phyloP scores from a whole-genome alignment of 768 basidiomycete genomes.

The Xerocomus spinulosus region DNA sequence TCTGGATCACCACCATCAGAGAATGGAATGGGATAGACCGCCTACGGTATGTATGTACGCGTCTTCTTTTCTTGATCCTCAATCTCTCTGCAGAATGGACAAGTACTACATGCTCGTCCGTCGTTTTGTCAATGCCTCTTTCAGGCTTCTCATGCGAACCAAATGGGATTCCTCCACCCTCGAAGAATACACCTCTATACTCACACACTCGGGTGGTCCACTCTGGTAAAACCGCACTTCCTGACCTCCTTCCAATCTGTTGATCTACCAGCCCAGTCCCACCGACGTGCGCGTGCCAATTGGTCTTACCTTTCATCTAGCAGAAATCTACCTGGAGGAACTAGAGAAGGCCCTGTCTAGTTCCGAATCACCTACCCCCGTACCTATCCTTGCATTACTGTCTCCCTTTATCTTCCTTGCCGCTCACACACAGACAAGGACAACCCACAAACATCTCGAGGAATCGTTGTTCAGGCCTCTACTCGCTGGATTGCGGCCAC shows the following conservation, averaged over 20 bases:
- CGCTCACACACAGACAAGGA: slow-evolving; percentile 57
- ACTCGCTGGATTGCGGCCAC: slow-evolving; percentile 45
- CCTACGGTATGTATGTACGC: slow-evolving; percentile 55
- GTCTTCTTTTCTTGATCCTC: background rate
- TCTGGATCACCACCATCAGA: slow-evolving; percentile 85
- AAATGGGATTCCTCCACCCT: slow-evolving; percentile 61
- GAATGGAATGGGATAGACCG: slow-evolving; percentile 95
- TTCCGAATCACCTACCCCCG: slow-evolving; percentile 31
- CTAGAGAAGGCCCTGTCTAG: slow-evolving; percentile 60
- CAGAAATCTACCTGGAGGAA: slow-evolving; percentile 88
- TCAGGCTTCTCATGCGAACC: slow-evolving; percentile 67
- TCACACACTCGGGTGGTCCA: slow-evolving; percentile 68
- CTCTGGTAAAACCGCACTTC: slow-evolving; percentile 56
- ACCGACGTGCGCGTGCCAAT: slow-evolving; percentile 68
- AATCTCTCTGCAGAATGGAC: slow-evolving; percentile 63
- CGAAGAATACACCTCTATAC: slow-evolving; percentile 62
- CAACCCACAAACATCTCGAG: slow-evolving; percentile 72
- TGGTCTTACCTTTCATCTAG: slow-evolving; percentile 78
- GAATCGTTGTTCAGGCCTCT: slow-evolving; percentile 67
- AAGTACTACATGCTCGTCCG: slow-evolving; percentile 97
- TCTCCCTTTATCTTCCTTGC: slow-evolving; percentile 70
- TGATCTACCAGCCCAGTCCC: slow-evolving; percentile 42
- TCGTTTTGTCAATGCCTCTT: slow-evolving; percentile 80
- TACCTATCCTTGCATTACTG: slow-evolving; percentile 53
- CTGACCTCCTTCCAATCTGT: background rate